Evolutionary conservation across 495 filamentous ascomycete genomes (phyloP).

Genomic region (Podospora didyma): DNA sequence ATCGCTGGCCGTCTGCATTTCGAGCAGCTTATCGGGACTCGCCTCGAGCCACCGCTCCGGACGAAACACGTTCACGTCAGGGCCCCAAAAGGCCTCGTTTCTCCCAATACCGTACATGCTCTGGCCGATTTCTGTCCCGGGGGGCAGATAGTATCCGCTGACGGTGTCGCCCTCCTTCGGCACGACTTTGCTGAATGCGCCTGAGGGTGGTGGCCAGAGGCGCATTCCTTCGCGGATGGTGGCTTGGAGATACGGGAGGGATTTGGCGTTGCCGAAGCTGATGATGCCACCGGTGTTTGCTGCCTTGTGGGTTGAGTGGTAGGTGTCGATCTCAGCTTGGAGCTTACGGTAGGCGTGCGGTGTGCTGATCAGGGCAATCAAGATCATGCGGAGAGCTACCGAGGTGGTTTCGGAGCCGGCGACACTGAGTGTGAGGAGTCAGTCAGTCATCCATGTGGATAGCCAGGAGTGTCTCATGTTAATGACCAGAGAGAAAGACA

Average conservation of each 20-base stretch:
- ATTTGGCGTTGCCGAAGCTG: conserved; percentile 28
- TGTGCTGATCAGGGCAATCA: conserved; percentile 49
- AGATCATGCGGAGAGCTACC: conserved; percentile 50
- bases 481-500: too few species aligned
- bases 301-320: not conserved
- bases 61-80: conserved; percentile 41
- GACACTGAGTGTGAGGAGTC: conserved; percentile 41
- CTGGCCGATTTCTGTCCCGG: conserved; percentile 50
- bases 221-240: conserved; percentile 44
- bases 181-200: conserved; percentile 34
- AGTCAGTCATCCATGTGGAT: conserved; percentile 4
- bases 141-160: conserved; percentile 35
- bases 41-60: conserved; percentile 54
- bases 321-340: conserved; percentile 52
- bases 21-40: conserved; percentile 18
- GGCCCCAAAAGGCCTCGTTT: conserved; percentile 27
- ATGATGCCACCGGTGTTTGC: conserved; percentile 14
- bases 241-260: conserved; percentile 43
- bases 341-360: conserved; percentile 46
- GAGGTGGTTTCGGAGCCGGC: conserved; percentile 64
- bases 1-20: conserved; percentile 29
- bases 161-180: conserved; percentile 21
- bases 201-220: conserved; percentile 35
- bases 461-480: not conserved
- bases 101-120: conserved; percentile 20